Conservation (phyloP, 805 yeast species). For the Tetrapisispora pingtungensis region DNA sequence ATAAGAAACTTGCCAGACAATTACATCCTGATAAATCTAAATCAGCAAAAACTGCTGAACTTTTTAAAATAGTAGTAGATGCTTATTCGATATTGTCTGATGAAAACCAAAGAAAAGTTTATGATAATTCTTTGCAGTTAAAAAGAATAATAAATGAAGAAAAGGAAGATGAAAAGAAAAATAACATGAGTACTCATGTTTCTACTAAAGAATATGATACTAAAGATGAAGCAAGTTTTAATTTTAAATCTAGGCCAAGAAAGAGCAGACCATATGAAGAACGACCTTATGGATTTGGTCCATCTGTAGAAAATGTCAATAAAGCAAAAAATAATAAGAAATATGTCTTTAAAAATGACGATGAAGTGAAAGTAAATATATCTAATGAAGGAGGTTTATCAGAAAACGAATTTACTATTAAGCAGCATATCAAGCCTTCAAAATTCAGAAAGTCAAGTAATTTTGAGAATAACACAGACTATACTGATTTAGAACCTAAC, state of each 20-base stretch:
- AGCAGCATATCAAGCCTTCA: no score
- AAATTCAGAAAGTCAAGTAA: no score
- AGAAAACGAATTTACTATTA: no score
- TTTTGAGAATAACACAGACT: no score
- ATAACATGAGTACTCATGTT: no score
- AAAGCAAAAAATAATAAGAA: neutral
- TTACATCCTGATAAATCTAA: constrained; percentile 79
- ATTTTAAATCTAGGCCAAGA: constrained; percentile 4
- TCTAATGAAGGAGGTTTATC: no score
- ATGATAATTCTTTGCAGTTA: neutral
- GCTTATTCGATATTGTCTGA: constrained; percentile 26
- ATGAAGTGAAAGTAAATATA: no score
- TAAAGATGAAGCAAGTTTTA: no score
- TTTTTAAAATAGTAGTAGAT: constrained; percentile 25
- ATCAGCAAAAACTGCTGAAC: constrained; percentile 24
- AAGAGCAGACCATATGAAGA: constrained; percentile 24
- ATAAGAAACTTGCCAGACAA: constrained; percentile 59
- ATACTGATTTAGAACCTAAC: no score
- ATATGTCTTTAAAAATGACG: neutral
- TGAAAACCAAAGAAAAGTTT: constrained; percentile 8
- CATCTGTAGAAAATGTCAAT: neutral
- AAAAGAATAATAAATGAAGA: neutral
- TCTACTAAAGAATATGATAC: no score
- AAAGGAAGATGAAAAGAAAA: neutral
- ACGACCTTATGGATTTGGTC: constrained; percentile 29